These are phyloP conservation scores for Gleditsia sinensis DNA, from an alignment of 306 rosid species.

Conservation along the genomic window DNA sequence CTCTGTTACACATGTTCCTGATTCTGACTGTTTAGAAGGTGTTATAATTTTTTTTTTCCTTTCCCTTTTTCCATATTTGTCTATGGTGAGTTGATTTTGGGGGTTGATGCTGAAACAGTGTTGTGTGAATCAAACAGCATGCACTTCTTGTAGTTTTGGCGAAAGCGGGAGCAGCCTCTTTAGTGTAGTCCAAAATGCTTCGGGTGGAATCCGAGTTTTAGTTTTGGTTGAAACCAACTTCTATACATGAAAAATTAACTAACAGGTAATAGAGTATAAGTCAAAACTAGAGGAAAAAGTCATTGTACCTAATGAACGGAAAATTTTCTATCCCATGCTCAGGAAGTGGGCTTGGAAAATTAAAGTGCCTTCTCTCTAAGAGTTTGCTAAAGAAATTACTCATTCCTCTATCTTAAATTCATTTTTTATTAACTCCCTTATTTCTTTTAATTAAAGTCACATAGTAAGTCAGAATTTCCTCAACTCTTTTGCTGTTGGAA, in stretches of 20 bases:
- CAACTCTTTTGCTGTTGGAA: slow-evolving; percentile 22
- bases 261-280: background rate
- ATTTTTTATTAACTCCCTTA: background rate
- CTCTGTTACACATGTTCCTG: background rate
- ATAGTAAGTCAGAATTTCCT: slow-evolving; percentile 8
- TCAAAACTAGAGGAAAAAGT: background rate
- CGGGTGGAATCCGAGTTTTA: background rate
- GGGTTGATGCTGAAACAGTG: background rate
- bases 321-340: background rate
- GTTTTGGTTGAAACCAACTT: background rate
- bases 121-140: background rate
- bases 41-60: background rate
- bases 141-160: background rate
- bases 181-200: background rate
- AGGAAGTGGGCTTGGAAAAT: background rate
- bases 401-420: background rate
- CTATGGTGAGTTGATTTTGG: background rate
- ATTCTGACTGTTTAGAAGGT: background rate
- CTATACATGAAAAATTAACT: background rate
- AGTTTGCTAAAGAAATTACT: background rate
- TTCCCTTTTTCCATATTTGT: background rate
- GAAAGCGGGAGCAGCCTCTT: background rate
- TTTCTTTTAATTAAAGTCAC: background rate
- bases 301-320: background rate
- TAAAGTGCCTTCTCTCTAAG: background rate